Conservation (phyloP, 129 eudicot genomes). For the Cynara cardunculus region DNA sequence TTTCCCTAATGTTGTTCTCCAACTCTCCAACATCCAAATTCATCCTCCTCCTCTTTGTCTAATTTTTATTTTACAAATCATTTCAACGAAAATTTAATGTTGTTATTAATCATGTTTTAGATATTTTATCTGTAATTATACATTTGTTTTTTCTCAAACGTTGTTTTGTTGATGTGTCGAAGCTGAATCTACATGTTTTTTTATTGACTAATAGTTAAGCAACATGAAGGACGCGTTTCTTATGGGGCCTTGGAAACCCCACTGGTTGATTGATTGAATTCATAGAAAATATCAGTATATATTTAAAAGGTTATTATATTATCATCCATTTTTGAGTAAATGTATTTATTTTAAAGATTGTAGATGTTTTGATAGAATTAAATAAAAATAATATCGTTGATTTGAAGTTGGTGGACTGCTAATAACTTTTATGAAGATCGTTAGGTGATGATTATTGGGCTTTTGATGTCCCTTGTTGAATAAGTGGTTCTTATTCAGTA, state of each 20-base stretch:
- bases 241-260: background rate
- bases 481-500: no score
- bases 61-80: background rate
- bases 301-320: background rate
- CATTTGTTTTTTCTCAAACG: no score
- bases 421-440: background rate
- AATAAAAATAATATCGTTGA: background rate
- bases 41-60: constrained; percentile 38
- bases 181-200: background rate
- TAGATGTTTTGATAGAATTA: no score
- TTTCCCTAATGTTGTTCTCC: constrained; percentile 29
- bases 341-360: no score
- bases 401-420: background rate
- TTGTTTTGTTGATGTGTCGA: no score
- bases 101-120: no score
- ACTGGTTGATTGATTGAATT: background rate
- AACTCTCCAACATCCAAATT: constrained; percentile 28
- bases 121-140: no score
- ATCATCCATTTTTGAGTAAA: no score
- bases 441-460: no score
- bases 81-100: no score
- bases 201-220: background rate
- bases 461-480: no score
- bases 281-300: background rate
- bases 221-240: background rate